Evolutionary conservation across 23 red algal genomes (phyloP).

Genomic region (Gracilaria vermiculophylla): DNA sequence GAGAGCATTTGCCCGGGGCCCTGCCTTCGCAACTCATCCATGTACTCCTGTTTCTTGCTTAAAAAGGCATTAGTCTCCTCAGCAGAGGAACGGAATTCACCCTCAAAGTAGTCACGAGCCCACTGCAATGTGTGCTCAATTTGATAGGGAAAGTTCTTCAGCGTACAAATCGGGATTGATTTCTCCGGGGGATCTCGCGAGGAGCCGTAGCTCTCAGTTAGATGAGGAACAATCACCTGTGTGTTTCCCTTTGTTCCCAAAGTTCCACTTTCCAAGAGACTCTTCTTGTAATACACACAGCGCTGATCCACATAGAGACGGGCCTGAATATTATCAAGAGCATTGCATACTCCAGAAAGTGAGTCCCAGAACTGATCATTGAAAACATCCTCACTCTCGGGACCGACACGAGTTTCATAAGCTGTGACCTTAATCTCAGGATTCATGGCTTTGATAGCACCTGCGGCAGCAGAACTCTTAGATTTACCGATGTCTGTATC

Average conservation of each 20-base stretch:
- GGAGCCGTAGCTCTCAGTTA: conserved; percentile 93
- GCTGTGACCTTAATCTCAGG: conserved; percentile 68
- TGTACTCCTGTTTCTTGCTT: conserved; percentile 63
- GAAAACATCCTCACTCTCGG: conserved; percentile 91
- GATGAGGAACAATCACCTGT: conserved; percentile 91
- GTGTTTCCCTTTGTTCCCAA: conserved; percentile 98
- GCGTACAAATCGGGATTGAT: conserved; percentile 96
- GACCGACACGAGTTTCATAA: conserved; percentile 85
- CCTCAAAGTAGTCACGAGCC: conserved; percentile 98
- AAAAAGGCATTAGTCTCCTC: conserved; percentile 90
- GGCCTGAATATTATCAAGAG: conserved; percentile 98
- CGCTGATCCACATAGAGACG: conserved; percentile 97
- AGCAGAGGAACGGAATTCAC: conserved; percentile 65
- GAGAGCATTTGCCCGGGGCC: conserved; percentile 82
- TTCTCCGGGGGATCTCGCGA: conserved; percentile 98
- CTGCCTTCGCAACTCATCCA: conserved; percentile 85
- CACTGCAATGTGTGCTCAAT: conserved; percentile 99
- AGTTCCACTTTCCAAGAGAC: conserved; percentile 93
- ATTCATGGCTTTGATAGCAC: conserved; percentile 80
- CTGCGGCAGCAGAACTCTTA: conserved; percentile 86
- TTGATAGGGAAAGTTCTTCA: conserved; percentile 99
- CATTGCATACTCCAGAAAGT: conserved; percentile 93
- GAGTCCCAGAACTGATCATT: conserved; percentile 97
- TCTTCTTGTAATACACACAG: conserved; percentile 97
- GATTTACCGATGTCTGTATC: conserved; percentile 90